Evolutionary conservation across 768 basidiomycete species (phyloP), one percentile per base, ranked within the genome.

Genomic region (Suillus subaureus): DNA sequence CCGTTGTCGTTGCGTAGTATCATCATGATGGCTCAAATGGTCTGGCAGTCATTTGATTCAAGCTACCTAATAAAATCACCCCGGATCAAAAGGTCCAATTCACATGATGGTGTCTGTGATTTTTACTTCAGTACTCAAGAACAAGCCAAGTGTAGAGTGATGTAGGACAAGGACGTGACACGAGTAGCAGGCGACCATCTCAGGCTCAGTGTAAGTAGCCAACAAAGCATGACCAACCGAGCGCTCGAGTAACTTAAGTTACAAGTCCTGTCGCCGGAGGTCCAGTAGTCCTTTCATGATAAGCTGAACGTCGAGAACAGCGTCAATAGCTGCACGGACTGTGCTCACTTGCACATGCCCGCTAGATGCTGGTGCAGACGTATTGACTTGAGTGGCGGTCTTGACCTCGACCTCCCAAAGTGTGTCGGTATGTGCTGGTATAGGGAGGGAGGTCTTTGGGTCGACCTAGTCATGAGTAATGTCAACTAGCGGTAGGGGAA

Each of bases 341-440:
- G 92, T 93, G 3, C 85, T 89, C 66, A 90, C 89, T 73, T 89
- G 91, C 11, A 74, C 68, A 51, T 78, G 75, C 21, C 58, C 58
- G 23, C 75, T 73, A 37, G 64, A 57, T 40, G 61, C 65, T 35
- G 75, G 66, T 28, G 70, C 75, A 0, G 89, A 90, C 65, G 91
- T 92, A 18, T 90, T 86, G 52, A 91, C 87, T 7, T 93, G 93
- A 3, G 83, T 81, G 2, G 92, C 90, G 1, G 93, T 93, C 75
- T 91, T 93, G 60, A 93, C 92, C 78, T 94, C 91, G 43, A 95
- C 92, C 73, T 94, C 90, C 93, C 93, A 95, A 6, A 92, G 81
- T 0, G 92, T 91, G 69, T 92, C 91, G 9, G 87, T 78, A 63
- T 91, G 90, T n/a, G 90, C 90, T 43, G 90, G 89, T 54, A 88